phyloP scores from a whole-genome alignment of 2,329 filamentous ascomycete genomes.

The Phialemonium atrogriseum region DNA sequence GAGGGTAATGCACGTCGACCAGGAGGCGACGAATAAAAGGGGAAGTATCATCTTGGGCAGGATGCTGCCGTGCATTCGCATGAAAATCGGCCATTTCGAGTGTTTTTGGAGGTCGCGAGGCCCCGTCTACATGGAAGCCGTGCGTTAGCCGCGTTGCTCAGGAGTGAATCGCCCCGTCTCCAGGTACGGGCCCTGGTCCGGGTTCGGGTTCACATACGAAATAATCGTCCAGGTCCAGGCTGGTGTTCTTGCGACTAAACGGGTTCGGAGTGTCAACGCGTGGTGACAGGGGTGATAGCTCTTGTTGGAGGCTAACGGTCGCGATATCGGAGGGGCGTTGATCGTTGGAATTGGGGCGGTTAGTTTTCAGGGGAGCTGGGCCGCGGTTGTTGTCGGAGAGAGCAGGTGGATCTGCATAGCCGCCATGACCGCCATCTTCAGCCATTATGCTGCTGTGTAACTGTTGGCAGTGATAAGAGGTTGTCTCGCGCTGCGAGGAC shows the following conservation, averaged over 20 bases:
- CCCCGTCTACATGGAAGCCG: constrained; percentile 34
- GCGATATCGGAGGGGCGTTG: constrained; percentile 6
- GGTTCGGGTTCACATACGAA: constrained; percentile 25
- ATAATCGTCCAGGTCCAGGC: constrained; percentile 34
- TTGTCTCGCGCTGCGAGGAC: too few species aligned
- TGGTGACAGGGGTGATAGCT: constrained; percentile 18
- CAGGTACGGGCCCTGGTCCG: neutral
- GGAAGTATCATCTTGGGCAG: constrained; percentile 70
- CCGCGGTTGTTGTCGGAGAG: too few species aligned
- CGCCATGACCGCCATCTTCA: constrained; percentile 6
- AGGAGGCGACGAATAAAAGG: constrained; percentile 51
- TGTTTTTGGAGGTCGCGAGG: constrained; percentile 65
- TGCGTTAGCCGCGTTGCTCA: too few species aligned
- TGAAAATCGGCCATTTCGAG: constrained; percentile 70
- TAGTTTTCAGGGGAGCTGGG: too few species aligned
- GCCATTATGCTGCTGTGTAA: constrained; percentile 3
- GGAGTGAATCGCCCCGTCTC: neutral
- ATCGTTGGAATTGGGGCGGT: too few species aligned
- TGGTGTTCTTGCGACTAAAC: constrained; percentile 20
- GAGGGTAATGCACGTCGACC: constrained; percentile 57
- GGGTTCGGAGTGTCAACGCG: constrained; percentile 18
- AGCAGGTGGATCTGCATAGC: too few species aligned
- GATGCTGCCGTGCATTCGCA: constrained; percentile 67
- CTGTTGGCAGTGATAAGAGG: neutral
- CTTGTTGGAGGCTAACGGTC: constrained; percentile 8